Evolutionary conservation across 1,284 basidiomycete species (phyloP).

Genomic region (Neolentinus lepideus): DNA sequence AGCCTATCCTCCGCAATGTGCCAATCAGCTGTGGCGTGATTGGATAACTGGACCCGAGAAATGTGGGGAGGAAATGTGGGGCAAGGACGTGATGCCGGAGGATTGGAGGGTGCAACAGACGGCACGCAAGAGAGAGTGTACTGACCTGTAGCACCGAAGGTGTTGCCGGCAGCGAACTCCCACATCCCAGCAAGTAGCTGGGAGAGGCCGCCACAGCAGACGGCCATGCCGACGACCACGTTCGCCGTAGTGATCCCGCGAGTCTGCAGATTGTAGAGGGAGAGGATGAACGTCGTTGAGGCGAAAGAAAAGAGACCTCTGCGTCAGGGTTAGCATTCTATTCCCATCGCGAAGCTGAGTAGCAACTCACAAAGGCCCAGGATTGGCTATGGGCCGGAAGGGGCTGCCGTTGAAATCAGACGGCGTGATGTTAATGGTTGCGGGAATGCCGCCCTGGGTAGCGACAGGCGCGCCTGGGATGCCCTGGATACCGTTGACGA

Average conservation of each 20-base stretch:
- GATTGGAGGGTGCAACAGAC: too few species aligned
- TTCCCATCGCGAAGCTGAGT: not conserved
- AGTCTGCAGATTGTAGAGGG: constrained; percentile 55
- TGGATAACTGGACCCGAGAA: too few species aligned
- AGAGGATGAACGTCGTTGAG: constrained; percentile 66
- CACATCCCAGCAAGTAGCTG: constrained; percentile 76
- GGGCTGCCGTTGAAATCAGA: not conserved
- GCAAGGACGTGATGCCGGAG: not conserved
- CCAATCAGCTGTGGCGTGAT: not conserved
- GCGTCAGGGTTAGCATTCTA: not conserved
- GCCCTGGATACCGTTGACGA: not conserved
- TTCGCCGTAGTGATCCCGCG: constrained; percentile 52
- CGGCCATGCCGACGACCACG: constrained; percentile 79
- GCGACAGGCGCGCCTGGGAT: not conserved
- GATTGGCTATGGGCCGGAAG: constrained; percentile 34
- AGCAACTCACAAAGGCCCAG: constrained; percentile 39
- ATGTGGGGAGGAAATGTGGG: not conserved
- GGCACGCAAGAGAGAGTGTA: constrained; percentile 9
- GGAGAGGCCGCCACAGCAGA: constrained; percentile 77
- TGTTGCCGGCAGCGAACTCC: constrained; percentile 75
- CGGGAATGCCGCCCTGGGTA: not conserved
- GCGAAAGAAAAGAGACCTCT: constrained; percentile 71
- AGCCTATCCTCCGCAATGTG: not conserved
- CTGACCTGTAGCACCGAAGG: constrained; percentile 64
- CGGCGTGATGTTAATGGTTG: not conserved